Percentiles rank a stretch among this genome's conserved stretches.
These are phyloP conservation scores for Pascua sp. DNA, from an alignment of 1,284 basidiomycete genomes.

Conservation along the genomic window DNA sequence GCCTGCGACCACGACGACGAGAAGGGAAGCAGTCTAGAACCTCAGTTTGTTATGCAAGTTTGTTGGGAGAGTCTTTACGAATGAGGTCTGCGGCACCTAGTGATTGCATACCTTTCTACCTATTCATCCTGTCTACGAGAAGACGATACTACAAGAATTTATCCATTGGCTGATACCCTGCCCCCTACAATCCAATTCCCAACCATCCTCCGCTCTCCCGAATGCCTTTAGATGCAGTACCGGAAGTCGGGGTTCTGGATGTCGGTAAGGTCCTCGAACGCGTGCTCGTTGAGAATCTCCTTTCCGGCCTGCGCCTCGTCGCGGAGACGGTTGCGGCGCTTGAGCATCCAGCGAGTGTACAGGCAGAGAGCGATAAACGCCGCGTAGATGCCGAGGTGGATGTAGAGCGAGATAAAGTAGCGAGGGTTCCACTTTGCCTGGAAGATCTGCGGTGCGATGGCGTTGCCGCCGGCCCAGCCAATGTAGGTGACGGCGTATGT, in stretches of 20 bases:
- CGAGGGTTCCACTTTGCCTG: slow-evolving; percentile 29
- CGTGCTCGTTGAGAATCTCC: slow-evolving; percentile 12
- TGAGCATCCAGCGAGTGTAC: slow-evolving; percentile 20
- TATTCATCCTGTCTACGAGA: too few species aligned
- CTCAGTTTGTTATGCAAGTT: too few species aligned
- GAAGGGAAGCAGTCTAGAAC: too few species aligned
- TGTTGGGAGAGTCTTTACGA: too few species aligned
- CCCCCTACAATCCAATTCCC: too few species aligned
- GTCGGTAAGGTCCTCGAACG: slow-evolving; percentile 24
- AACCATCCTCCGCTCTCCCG: not conserved
- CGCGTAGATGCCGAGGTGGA: slow-evolving; percentile 34
- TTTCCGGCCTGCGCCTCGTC: slow-evolving; percentile 8
- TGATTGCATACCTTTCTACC: too few species aligned
- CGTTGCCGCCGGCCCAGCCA: slow-evolving; percentile 36
- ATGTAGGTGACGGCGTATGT: slow-evolving; percentile 22
- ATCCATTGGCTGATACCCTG: too few species aligned
- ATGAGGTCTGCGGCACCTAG: too few species aligned
- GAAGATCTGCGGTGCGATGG: slow-evolving; percentile 35
- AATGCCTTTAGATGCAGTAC: slow-evolving; percentile 1
- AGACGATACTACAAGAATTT: too few species aligned
- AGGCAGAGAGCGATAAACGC: slow-evolving; percentile 22
- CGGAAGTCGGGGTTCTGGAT: slow-evolving; percentile 21
- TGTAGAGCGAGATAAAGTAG: slow-evolving; percentile 35
- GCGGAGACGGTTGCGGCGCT: slow-evolving; percentile 23
- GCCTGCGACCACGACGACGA: too few species aligned